A percentile compares a stretch with the other conserved stretches of the same genome.
Evolutionary conservation across 2,329 filamentous ascomycete genomes (phyloP).

Genomic region (Hansfordia pulvinata): DNA sequence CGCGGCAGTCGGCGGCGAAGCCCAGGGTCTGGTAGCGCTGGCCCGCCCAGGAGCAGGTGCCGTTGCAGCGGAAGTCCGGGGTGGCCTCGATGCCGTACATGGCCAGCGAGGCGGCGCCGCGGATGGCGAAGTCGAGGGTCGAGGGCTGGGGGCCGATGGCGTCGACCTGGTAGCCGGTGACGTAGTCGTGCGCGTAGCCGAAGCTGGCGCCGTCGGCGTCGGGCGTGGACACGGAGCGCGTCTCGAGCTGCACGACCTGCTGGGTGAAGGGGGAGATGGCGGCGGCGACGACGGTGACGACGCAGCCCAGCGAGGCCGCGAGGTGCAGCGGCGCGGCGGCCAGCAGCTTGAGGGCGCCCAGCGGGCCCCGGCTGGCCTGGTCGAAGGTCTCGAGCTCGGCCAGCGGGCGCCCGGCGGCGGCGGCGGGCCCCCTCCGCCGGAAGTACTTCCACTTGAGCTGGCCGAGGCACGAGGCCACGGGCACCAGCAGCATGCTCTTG

Average conservation of each 20-base stretch:
- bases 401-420: slow-evolving; percentile 12
- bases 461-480: slow-evolving; percentile 16
- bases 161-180: too few relatives aligned
- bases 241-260: slow-evolving; percentile 16
- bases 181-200: slow-evolving; percentile 14
- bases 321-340: slow-evolving; percentile 8
- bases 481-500: slow-evolving; percentile 14
- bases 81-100: too few relatives aligned
- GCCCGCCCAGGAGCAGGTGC: too few relatives aligned
- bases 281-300: slow-evolving; percentile 13
- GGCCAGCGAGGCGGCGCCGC: too few relatives aligned
- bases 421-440: too few relatives aligned
- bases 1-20: too few relatives aligned
- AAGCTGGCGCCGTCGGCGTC: slow-evolving; percentile 11
- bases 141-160: too few relatives aligned
- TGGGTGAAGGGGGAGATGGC: slow-evolving; percentile 17
- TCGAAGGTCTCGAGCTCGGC: slow-evolving; percentile 19
- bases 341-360: slow-evolving; percentile 15
- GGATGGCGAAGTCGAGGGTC: too few relatives aligned
- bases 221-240: slow-evolving; percentile 7
- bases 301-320: slow-evolving; percentile 14
- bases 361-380: slow-evolving; percentile 17
- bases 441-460: slow-evolving; percentile 20
- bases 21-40: too few relatives aligned
- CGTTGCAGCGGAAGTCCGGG: too few relatives aligned